Evolutionary conservation across 2,329 filamentous ascomycete species (phyloP), one percentile per base, ranked within the genome.

Genomic region (Colletotrichum simmondsii): DNA sequence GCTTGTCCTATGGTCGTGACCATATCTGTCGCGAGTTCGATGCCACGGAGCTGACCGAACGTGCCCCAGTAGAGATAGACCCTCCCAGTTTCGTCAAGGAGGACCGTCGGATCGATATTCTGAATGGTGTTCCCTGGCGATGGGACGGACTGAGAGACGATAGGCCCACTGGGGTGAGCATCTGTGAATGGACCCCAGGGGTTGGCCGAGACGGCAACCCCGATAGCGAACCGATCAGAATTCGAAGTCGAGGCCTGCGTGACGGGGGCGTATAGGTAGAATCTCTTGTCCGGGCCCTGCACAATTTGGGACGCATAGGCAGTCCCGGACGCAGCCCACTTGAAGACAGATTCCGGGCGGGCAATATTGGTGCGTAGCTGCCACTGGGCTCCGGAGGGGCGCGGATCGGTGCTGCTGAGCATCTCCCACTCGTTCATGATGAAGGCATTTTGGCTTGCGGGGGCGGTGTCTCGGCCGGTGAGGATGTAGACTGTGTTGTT

Each of bases 341-440:
- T 75, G 57, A 84, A 82, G 5, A 83, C 75, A 1, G 65, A 68
- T 2, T 83, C 72, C 0, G 82, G 82, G 1, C 74, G 74, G 2
- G 79, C 79, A 12, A 82, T 73, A 22, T 77, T 75, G 6, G 75
- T 76, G 7, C 83, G 78, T 2, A 83, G 75, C 0, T 77, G 79
- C 82, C 82, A 84, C 4, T 77, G 59, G 5, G 77, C 78, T 5
- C 80, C 80, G 1, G 77, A 76, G 0, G 81, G 81, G 24, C 75
- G 71, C 3, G 80, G 79, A 22, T 76, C 75, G 2, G 72, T 73
- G 11, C 77, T 77, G 14, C 77, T 77, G 28, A 82, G 79, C 14
- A 83, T 74, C 57, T 82, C 76, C 82, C 82, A 84, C 62, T 83
- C 78, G 56, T 79, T 80, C 75, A 84, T 84, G 65, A 77, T 73